phyloP scores from a whole-genome alignment of 2,329 filamentous ascomycete species.

The Calonectria fujianensis region DNA sequence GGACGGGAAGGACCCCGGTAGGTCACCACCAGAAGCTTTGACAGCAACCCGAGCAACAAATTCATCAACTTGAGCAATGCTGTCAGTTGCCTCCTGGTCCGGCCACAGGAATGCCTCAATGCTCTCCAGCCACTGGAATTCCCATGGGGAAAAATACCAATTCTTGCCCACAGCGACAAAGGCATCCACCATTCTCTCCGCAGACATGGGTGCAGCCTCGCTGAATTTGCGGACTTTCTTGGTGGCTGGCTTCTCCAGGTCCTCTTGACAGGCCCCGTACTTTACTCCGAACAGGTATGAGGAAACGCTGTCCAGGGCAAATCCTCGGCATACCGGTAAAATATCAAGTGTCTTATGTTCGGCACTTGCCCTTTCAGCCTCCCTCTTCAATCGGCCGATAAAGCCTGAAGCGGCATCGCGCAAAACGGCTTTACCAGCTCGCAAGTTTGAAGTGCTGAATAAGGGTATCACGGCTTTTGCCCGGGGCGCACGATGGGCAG shows the following conservation, averaged over 20 bases:
- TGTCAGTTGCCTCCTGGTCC: slow-evolving; percentile 6
- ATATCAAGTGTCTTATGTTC: background rate
- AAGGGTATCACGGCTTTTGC: slow-evolving; percentile 70
- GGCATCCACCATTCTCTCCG: slow-evolving; percentile 68
- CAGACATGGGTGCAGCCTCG: slow-evolving; percentile 29
- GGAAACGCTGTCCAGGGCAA: slow-evolving; percentile 70
- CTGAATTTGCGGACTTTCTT: background rate
- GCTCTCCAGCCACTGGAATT: slow-evolving; percentile 9
- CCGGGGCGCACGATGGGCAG: slow-evolving; percentile 62
- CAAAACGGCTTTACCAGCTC: slow-evolving; percentile 54
- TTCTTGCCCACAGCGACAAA: slow-evolving; percentile 68
- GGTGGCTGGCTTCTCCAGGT: background rate
- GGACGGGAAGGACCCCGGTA: slow-evolving; percentile 9
- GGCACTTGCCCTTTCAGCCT: background rate
- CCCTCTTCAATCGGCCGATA: background rate
- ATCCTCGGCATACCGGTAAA: slow-evolving; percentile 64
- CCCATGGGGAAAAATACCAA: slow-evolving; percentile 19
- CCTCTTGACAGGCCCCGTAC: slow-evolving; percentile 59
- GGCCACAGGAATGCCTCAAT: slow-evolving; percentile 7
- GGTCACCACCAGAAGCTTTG: slow-evolving; percentile 12
- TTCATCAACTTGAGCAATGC: slow-evolving; percentile 8
- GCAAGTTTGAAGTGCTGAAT: slow-evolving; percentile 68
- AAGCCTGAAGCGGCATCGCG: slow-evolving; percentile 4
- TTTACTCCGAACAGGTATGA: slow-evolving; percentile 71
- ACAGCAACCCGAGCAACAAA: background rate